These are phyloP conservation scores for Oryza coarctata DNA, from an alignment of 176 grass and related monocot species.

Conservation along the genomic window DNA sequence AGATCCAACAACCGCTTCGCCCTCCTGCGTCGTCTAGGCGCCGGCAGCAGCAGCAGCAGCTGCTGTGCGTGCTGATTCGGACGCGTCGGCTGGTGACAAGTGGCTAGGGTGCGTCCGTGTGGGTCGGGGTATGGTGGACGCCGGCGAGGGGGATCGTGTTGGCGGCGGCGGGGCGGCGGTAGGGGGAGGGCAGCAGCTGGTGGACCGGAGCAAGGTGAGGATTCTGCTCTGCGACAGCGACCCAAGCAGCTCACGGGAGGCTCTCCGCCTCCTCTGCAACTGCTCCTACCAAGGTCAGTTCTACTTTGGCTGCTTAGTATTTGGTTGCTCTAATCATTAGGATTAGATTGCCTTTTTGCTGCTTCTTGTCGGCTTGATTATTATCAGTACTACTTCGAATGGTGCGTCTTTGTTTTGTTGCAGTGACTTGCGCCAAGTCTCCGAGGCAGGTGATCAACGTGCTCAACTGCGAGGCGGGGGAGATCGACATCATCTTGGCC, in stretches of 20 bases:
- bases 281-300: constrained; percentile 88
- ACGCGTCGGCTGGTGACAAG: not conserved
- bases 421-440: constrained; percentile 78
- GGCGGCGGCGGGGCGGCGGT: not conserved
- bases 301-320: not conserved
- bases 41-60: not conserved
- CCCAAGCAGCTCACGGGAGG: constrained; percentile 65
- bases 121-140: constrained; percentile 39
- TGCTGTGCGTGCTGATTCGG: constrained; percentile 29
- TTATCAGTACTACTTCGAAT: not conserved
- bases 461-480: constrained; percentile 63
- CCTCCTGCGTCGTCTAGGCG: not conserved
- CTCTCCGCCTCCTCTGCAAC: constrained; percentile 74
- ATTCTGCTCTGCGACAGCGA: constrained; percentile 85
- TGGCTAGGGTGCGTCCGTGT: not conserved
- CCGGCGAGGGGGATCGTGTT: constrained; percentile 33
- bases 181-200: constrained; percentile 43
- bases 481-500: constrained; percentile 91
- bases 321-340: not conserved
- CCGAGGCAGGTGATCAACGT: constrained; percentile 73
- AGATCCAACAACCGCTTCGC: constrained; percentile 38
- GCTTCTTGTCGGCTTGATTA: not conserved
- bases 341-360: not conserved
- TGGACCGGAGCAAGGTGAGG: constrained; percentile 91
- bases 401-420: constrained; percentile 20